These are phyloP conservation scores for Clavariopsis aquatica DNA, from an alignment of 495 filamentous ascomycete species.

Conservation along the genomic window DNA sequence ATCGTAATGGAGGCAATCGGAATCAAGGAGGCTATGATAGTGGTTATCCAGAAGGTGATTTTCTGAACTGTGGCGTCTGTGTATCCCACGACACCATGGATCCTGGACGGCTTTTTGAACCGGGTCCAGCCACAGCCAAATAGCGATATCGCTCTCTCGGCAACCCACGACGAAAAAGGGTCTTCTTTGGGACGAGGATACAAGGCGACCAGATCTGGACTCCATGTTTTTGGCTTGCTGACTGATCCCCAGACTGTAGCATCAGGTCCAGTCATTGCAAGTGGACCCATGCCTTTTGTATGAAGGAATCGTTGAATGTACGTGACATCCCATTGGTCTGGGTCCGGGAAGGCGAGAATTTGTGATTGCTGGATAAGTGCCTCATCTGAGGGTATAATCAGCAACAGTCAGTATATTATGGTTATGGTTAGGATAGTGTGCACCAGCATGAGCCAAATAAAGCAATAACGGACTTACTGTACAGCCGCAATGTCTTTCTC, in stretches of 20 bases:
- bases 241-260: neutral
- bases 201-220: neutral
- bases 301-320: neutral
- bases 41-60: constrained; percentile 33
- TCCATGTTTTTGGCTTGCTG: neutral
- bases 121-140: constrained; percentile 7
- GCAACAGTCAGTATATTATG: too few species aligned
- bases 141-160: neutral
- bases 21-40: constrained; percentile 29
- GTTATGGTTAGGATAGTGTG: too few species aligned
- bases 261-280: neutral
- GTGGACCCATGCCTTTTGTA: neutral
- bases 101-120: constrained; percentile 8
- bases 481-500: constrained; percentile 16
- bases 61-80: constrained; percentile 9
- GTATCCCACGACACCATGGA: constrained; percentile 9
- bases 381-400: constrained; percentile 22
- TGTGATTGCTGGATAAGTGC: constrained; percentile 18
- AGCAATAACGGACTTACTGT: constrained; percentile 21
- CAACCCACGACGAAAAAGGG: neutral
- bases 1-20: constrained; percentile 21
- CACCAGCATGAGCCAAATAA: neutral
- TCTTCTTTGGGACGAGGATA: neutral
- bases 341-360: constrained; percentile 1
- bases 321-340: neutral